Conservation (phyloP, 2,329 filamentous ascomycete species). For the Beauveria scarabaeidicola region DNA sequence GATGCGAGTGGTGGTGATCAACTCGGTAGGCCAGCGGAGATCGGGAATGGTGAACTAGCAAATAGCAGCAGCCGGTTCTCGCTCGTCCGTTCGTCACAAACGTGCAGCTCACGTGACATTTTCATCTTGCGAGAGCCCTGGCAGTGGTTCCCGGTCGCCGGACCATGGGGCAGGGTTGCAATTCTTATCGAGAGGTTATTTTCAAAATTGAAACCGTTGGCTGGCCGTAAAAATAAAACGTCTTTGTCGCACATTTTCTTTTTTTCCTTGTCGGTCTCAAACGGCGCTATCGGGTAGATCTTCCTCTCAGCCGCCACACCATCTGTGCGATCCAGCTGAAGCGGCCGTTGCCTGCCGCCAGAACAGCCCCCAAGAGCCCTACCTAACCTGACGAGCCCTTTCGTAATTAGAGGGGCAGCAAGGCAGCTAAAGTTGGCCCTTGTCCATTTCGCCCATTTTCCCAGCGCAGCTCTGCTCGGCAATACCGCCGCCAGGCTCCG, state of each 20-base stretch:
- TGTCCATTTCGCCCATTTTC: neutral
- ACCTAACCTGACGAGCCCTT: neutral
- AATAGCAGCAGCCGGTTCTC: neutral
- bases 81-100: neutral
- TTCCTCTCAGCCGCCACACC: neutral
- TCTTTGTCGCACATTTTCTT: neutral
- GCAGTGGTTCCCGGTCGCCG: neutral
- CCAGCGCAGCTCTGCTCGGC: neutral
- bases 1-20: too few species aligned
- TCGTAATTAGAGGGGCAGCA: too few species aligned
- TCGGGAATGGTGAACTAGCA: too few species aligned
- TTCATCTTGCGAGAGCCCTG: neutral
- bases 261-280: neutral
- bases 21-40: too few species aligned
- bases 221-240: neutral
- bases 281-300: slow-evolving; percentile 1
- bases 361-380: neutral
- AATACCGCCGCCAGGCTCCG: neutral
- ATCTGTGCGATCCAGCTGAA: neutral
- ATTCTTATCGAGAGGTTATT: neutral
- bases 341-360: neutral
- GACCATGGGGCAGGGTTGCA: neutral
- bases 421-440: too few species aligned
- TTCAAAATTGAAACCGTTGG: neutral
- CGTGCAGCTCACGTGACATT: neutral